These are phyloP conservation scores for Cercospora sesami DNA, from an alignment of 2,329 filamentous ascomycete species.

Conservation along the genomic window DNA sequence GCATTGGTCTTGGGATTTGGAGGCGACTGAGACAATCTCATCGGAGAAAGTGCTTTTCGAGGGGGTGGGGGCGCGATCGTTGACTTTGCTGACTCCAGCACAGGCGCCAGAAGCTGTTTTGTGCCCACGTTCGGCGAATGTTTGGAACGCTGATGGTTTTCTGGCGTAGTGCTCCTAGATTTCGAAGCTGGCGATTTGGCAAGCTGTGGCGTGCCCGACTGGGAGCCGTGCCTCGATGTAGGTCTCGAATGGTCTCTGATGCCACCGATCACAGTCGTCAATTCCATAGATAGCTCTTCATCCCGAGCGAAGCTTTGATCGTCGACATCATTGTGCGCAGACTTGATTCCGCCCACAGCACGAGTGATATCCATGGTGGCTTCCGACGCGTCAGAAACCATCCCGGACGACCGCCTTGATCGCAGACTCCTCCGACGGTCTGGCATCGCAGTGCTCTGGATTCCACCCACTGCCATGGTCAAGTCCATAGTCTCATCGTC, in stretches of 20 bases:
- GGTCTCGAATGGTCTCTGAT: slow-evolving; percentile 41
- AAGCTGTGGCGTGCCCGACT: slow-evolving; percentile 45
- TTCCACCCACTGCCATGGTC: slow-evolving; percentile 42
- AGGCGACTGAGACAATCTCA: slow-evolving; percentile 17
- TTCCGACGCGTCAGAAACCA: slow-evolving; percentile 44
- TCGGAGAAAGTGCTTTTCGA: slow-evolving; percentile 28
- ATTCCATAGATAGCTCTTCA: slow-evolving; percentile 56
- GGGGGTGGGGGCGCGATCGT: slow-evolving; percentile 20
- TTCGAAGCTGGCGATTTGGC: slow-evolving; percentile 41
- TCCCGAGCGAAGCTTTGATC: slow-evolving; percentile 40
- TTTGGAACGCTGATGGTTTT: slow-evolving; percentile 57
- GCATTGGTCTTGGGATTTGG: background rate
- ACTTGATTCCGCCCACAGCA: slow-evolving; percentile 50
- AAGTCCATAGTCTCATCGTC: slow-evolving; percentile 47
- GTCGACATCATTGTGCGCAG: slow-evolving; percentile 14
- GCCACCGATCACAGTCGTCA: slow-evolving; percentile 52
- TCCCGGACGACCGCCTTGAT: slow-evolving; percentile 40
- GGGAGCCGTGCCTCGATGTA: slow-evolving; percentile 8
- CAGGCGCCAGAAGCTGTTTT: slow-evolving; percentile 39
- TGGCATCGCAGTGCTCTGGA: slow-evolving; percentile 35
- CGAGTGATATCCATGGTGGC: slow-evolving; percentile 59
- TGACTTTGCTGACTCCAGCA: slow-evolving; percentile 39
- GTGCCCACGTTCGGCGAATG: slow-evolving; percentile 49
- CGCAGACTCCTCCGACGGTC: slow-evolving; percentile 37
- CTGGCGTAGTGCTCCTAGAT: slow-evolving; percentile 57